Base-by-base conservation (phyloP, 768 basidiomycete species). In the Amanita jacksonii region DNA sequence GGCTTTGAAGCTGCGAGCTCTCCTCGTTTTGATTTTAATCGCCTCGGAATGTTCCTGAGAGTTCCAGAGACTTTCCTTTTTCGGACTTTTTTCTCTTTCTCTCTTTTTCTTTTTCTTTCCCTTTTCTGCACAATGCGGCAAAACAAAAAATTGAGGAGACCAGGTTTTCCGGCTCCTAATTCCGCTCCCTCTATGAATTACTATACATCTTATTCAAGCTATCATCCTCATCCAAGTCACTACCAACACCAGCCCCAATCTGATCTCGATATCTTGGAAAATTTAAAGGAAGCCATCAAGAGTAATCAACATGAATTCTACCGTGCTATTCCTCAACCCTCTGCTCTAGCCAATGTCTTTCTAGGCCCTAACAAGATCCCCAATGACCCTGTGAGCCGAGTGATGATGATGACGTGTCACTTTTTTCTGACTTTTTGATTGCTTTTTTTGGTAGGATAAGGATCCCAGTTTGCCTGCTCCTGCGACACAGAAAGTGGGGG, bases 211-310 rank as follows among this genome's bases (percentile, higher is more conserved):
- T 28, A 28, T 28, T 28, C 27, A 12, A 6, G 6, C 12, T 12
- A 28, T 28, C 27, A 28, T 6, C 27, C 27, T 12, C 12, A 28
- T 28, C 12, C 12, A n/a, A n/a, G n/a, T n/a, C n/a, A n/a, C n/a
- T n/a, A n/a, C n/a, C n/a, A n/a, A n/a, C n/a, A n/a, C n/a, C n/a
- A n/a, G 15, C 9, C 38, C 6, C 68, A 75, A 53, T 71, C 67
- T 55, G 85, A 86, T 62, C 72, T 87, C 49, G 81, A 85, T 57
- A 70, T 79, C 24, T 71, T 88, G 47, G 77, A 86, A 62, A 77
- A 77, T 45, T 76, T 88, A 59, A 87, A 88, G 59, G 65, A 75
- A 18, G 64, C 73, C 44, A 87, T 88, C 61, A 81, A 78, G 55
- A 70, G 67, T 24, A 76, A 74, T 39, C 84, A 88, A 55, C 85